A percentile compares a stretch with the other conserved stretches of the same genome.
Evolutionary conservation across 192 early-diverging fungal genomes (phyloP).

Genomic region (Entophlyctis luteolus): DNA sequence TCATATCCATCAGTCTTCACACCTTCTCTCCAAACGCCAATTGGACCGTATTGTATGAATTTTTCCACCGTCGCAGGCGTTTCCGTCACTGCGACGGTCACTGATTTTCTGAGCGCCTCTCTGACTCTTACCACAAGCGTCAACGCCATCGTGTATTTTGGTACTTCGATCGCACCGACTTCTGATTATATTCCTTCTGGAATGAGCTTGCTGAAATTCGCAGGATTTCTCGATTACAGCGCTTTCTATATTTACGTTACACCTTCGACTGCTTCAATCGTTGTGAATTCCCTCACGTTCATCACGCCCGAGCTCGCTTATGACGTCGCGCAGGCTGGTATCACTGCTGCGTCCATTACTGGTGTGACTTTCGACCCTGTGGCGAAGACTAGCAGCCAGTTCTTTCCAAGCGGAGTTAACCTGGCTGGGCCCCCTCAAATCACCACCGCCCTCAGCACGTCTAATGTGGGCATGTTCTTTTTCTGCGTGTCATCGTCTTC

Average conservation of each 20-base stretch:
- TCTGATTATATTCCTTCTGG: constrained; percentile 13
- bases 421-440: constrained; percentile 10
- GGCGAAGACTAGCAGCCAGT: not conserved
- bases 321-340: not conserved
- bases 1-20: constrained; percentile 14
- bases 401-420: constrained; percentile 9
- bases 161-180: constrained; percentile 8
- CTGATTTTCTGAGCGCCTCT: not conserved
- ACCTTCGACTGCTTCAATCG: constrained; percentile 11
- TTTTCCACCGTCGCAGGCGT: constrained; percentile 2
- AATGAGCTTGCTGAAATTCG: constrained; percentile 9
- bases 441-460: not conserved
- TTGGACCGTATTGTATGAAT: constrained; percentile 23
- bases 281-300: not conserved
- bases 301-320: constrained; percentile 21
- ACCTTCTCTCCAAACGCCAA: not conserved
- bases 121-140: not conserved
- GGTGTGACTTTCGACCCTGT: constrained; percentile 10
- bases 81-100: not conserved
- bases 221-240: constrained; percentile 27
- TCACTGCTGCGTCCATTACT: constrained; percentile 2
- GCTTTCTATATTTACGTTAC: constrained; percentile 12
- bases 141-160: constrained; percentile 17
- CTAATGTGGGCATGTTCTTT: constrained; percentile 4
- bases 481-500: not conserved